Conservation (phyloP, 148 eudicot genomes). For the Spergularia bocconei region DNA sequence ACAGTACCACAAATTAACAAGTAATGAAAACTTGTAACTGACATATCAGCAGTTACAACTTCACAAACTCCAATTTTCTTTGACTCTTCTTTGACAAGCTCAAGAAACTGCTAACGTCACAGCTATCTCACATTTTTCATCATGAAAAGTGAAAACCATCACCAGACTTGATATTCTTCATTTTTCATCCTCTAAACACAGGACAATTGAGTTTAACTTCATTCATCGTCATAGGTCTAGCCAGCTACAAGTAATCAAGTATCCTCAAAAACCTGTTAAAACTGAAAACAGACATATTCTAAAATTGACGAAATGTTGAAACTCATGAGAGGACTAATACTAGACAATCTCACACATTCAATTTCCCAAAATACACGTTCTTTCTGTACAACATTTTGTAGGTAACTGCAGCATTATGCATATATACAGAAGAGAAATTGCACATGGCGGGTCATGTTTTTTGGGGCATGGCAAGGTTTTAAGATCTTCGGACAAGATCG, state of each 20-base stretch:
- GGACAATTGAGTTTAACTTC: background rate
- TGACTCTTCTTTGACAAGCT: background rate
- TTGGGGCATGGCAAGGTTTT: background rate
- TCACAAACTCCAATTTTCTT: constrained; percentile 16
- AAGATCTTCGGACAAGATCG: background rate
- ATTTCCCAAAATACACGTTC: background rate
- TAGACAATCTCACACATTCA: no score
- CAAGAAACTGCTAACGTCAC: background rate
- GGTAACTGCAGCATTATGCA: background rate
- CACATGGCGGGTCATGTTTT: no score
- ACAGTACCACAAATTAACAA: constrained; percentile 9
- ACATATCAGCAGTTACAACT: constrained; percentile 19
- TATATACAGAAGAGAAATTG: no score
- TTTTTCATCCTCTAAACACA: background rate
- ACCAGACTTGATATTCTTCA: no score
- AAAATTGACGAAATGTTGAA: background rate
- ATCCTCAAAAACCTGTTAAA: background rate
- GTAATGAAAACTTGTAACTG: constrained; percentile 5
- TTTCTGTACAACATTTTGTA: background rate
- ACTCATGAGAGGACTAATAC: no score
- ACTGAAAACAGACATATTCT: background rate
- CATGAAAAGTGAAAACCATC: background rate
- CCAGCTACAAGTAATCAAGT: background rate
- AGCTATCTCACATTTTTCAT: constrained; percentile 1
- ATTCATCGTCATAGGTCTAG: background rate